phyloP scores from a whole-genome alignment of 2,329 filamentous ascomycete genomes.

The Fusarium sublunatum region DNA sequence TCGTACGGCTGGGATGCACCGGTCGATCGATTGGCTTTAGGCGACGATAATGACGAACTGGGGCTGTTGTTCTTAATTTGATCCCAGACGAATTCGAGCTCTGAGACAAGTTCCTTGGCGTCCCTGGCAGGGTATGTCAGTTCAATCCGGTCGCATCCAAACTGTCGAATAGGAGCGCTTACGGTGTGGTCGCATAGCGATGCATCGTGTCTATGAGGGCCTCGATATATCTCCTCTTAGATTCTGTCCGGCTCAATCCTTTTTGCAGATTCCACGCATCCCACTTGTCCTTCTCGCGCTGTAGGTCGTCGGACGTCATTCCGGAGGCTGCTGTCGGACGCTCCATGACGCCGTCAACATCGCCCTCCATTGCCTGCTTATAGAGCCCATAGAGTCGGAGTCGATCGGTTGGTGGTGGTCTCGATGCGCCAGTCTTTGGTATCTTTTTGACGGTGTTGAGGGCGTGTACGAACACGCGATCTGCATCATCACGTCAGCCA shows the following conservation, averaged over 20 bases:
- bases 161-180: slow-evolving; percentile 49
- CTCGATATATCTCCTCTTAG: slow-evolving; percentile 93
- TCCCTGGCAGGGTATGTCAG: slow-evolving; percentile 63
- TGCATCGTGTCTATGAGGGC: slow-evolving; percentile 98
- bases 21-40: slow-evolving; percentile 56
- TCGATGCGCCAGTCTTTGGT: slow-evolving; percentile 88
- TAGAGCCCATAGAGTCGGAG: slow-evolving; percentile 97
- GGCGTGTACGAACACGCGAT: slow-evolving; percentile 98
- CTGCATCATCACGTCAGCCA: slow-evolving; percentile 59
- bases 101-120: slow-evolving; percentile 85
- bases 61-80: slow-evolving; percentile 91
- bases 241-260: slow-evolving; percentile 86
- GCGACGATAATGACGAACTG: slow-evolving; percentile 68
- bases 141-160: slow-evolving; percentile 4
- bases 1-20: slow-evolving; percentile 57
- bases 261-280: slow-evolving; percentile 95
- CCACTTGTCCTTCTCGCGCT: slow-evolving; percentile 77
- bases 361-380: slow-evolving; percentile 99
- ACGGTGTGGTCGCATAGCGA: slow-evolving; percentile 88
- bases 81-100: slow-evolving; percentile 99
- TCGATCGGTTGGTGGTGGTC: slow-evolving; percentile 86
- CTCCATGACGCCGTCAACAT: slow-evolving; percentile 94
- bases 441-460: slow-evolving; percentile 99
- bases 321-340: slow-evolving; percentile 70
- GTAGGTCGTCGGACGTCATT: slow-evolving; percentile 63